These are phyloP conservation scores for Microcyclosporella mali DNA, from an alignment of 2,329 filamentous ascomycete genomes.

Conservation along the genomic window DNA sequence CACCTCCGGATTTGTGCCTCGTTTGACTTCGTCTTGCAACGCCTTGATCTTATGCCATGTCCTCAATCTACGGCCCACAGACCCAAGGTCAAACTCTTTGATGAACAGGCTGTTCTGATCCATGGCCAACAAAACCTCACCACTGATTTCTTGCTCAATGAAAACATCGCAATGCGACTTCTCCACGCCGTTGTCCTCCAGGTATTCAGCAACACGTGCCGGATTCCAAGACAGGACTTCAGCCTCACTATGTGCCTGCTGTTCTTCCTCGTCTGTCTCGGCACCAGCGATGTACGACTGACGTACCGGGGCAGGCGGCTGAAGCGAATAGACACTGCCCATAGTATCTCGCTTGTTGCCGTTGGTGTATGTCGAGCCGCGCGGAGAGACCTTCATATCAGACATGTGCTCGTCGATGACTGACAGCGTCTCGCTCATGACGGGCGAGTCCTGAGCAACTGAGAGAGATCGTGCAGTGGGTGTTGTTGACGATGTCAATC, in stretches of 20 bases:
- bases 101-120: conserved; percentile 92
- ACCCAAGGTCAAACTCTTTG: conserved; percentile 89
- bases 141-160: conserved; percentile 88
- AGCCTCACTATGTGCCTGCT: conserved; percentile 58
- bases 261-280: conserved; percentile 91
- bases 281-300: conserved; percentile 89
- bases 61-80: conserved; percentile 80
- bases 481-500: conserved; percentile 11
- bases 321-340: conserved; percentile 82
- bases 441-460: conserved; percentile 46
- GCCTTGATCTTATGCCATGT: conserved; percentile 96
- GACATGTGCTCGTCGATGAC: conserved; percentile 98
- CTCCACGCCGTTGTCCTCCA: conserved; percentile 80
- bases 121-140: conserved; percentile 89
- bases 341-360: conserved; percentile 36
- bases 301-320: conserved; percentile 57
- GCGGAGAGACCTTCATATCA: conserved; percentile 62
- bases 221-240: conserved; percentile 78
- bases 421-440: conserved; percentile 89
- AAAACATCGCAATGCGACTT: conserved; percentile 90
- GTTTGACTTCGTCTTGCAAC: conserved; percentile 78
- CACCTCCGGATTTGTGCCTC: conserved; percentile 42
- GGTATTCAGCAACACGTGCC: conserved; percentile 77
- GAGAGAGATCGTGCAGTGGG: conserved; percentile 10
- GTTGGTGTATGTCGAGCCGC: conserved; percentile 42